Base-by-base conservation (phyloP, 2,329 filamentous ascomycete genomes). In the Colletotrichum camelliae region DNA sequence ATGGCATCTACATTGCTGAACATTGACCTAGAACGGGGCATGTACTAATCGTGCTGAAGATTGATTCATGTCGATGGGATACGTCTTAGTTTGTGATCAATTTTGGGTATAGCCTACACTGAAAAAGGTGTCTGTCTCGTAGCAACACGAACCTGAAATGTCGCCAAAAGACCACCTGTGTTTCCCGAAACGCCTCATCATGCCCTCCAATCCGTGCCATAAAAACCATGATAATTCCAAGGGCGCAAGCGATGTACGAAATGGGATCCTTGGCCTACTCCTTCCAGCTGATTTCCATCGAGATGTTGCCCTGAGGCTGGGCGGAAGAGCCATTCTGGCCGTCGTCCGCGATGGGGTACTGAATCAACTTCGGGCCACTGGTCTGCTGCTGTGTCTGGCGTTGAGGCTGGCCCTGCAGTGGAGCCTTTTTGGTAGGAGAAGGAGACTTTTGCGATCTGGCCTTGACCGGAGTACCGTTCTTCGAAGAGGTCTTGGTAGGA, bases 31-130 rank as follows among this genome's bases (percentile, higher is more conserved):
- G 29, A 48, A 48, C 6, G n/a, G 29, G 18, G 13, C 39, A 4
- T 21, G 1, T 18, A 48, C n/a, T 52, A 52, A 27, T 27, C 24
- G 24, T 27, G 24, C 24, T 27, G 24, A 52, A 52, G n/a, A 10
- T 21, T 52, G n/a, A 21, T 21, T 52, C 43, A 21, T 7, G 12
- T 21, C 7, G n/a, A 52, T 52, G n/a, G 43, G 43, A 52, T 21
- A n/a, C 43, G 6, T 52, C 43, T n/a, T 52, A 52, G 7, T 21
- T 48, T 58, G 52, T 58, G 72, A 24, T 70, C 67, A 70, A 70
- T 70, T 70, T 67, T 27, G 74, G 74, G 74, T 76, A 74, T 76
- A 76, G 27, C 35, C 29, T 69, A 60, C 48, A 60, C 35, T 64
- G 35, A 43, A 57, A 55, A 37, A 61, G 21, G 57, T 43, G 12